Conservation (phyloP, 352 stramenopile genomes). For the Phytopythium helicoides region DNA sequence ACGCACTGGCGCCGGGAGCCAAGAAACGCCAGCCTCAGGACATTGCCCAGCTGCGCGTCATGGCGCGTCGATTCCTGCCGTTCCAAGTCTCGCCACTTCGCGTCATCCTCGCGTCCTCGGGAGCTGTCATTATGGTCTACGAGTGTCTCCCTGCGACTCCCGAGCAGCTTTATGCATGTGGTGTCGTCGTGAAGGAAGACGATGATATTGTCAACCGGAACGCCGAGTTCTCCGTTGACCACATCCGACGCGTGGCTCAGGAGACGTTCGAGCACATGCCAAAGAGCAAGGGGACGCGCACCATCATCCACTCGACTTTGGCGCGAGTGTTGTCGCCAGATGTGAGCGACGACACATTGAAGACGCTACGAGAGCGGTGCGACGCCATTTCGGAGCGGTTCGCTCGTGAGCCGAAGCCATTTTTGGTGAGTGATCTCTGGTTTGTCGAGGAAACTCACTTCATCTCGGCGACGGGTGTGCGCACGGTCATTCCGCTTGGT, state of each 20-base stretch:
- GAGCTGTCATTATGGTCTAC: slow-evolving; percentile 68
- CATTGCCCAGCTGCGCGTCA: slow-evolving; percentile 35
- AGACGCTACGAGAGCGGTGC: slow-evolving; percentile 38
- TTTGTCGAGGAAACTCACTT: slow-evolving; percentile 71
- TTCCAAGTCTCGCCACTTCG: slow-evolving; percentile 48
- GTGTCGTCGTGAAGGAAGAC: neutral
- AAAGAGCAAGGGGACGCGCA: slow-evolving; percentile 30
- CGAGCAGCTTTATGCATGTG: slow-evolving; percentile 5
- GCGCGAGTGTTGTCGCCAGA: slow-evolving; percentile 50
- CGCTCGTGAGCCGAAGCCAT: slow-evolving; percentile 14
- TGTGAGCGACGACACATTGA: slow-evolving; percentile 28
- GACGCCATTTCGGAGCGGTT: slow-evolving; percentile 49
- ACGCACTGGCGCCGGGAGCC: slow-evolving; percentile 44
- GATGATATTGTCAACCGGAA: slow-evolving; percentile 25
- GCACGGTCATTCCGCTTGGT: slow-evolving; percentile 39
- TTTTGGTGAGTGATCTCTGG: slow-evolving; percentile 56
- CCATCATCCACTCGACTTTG: slow-evolving; percentile 74
- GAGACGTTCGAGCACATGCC: slow-evolving; percentile 48
- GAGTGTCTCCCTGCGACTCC: slow-evolving; percentile 25
- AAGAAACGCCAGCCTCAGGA: slow-evolving; percentile 33
- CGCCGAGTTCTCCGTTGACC: slow-evolving; percentile 53
- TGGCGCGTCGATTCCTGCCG: slow-evolving; percentile 33
- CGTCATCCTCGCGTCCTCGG: slow-evolving; percentile 57
- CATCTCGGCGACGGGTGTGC: slow-evolving; percentile 49
- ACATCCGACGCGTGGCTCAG: slow-evolving; percentile 42